Evolutionary conservation across 1,284 basidiomycete species (phyloP).

Genomic region (Fomitiporia mediterranea): DNA sequence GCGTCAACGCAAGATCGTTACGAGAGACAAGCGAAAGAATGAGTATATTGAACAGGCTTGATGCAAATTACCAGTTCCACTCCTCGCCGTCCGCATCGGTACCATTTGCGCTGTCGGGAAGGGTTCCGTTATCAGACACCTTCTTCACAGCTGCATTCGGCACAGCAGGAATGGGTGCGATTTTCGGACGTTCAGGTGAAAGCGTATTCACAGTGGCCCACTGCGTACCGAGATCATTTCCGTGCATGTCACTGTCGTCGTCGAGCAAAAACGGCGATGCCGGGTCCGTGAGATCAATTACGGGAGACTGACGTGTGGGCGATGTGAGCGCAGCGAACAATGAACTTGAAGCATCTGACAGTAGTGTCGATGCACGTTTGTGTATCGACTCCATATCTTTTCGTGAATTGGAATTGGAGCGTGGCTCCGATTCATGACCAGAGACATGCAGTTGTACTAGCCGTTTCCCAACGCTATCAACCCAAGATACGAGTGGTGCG

Average conservation of each 20-base stretch:
- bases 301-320: constrained; percentile 23
- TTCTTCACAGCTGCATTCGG: constrained; percentile 18
- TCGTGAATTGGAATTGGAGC: neutral
- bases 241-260: constrained; percentile 18
- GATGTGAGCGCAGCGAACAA: constrained; percentile 47
- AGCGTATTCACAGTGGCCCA: constrained; percentile 8
- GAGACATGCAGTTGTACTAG: constrained; percentile 48
- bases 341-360: constrained; percentile 60
- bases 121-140: no score
- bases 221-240: neutral
- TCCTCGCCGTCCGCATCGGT: constrained; percentile 46
- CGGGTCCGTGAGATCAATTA: constrained; percentile 12
- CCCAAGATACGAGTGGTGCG: constrained; percentile 44
- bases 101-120: constrained; percentile 13
- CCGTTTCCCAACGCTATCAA: constrained; percentile 45
- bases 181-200: constrained; percentile 14
- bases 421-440: constrained; percentile 4
- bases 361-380: constrained; percentile 60
- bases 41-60: no score
- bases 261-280: constrained; percentile 1
- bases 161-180: constrained; percentile 23
- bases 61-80: constrained; percentile 62
- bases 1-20: no score
- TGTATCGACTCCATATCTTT: constrained; percentile 29
- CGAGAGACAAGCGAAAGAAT: no score